Conservation (phyloP, 768 basidiomycete species). For the Russula lepida region DNA sequence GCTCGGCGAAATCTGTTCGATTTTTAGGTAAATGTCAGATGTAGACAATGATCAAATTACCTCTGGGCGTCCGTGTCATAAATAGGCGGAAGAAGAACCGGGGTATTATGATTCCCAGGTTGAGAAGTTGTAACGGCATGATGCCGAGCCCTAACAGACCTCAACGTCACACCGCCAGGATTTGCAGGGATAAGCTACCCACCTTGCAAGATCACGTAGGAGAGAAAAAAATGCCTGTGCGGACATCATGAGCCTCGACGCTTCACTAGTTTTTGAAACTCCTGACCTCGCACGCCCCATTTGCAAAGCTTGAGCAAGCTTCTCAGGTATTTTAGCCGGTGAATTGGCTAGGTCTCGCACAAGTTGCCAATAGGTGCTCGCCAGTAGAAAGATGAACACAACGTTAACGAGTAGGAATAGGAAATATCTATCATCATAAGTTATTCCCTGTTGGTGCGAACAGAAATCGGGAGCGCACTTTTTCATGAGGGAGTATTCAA, state of each 20-base stretch:
- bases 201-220: slow-evolving; percentile 83
- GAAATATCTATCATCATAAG: slow-evolving; percentile 59
- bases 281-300: slow-evolving; percentile 61
- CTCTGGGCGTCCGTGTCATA: slow-evolving; percentile 83
- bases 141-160: slow-evolving; percentile 63
- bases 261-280: slow-evolving; percentile 10
- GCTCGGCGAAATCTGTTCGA: slow-evolving; percentile 77
- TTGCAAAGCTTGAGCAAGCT: slow-evolving; percentile 77
- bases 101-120: slow-evolving; percentile 82
- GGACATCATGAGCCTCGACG: slow-evolving; percentile 2
- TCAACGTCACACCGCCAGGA: slow-evolving; percentile 1
- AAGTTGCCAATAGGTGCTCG: slow-evolving; percentile 87
- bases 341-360: slow-evolving; percentile 88
- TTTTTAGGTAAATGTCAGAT: slow-evolving; percentile 2
- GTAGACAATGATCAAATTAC: slow-evolving; percentile 30
- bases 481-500: slow-evolving; percentile 86
- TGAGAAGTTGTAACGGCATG: slow-evolving; percentile 92
- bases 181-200: not conserved
- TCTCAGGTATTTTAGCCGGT: slow-evolving; percentile 90
- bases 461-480: slow-evolving; percentile 48
- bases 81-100: slow-evolving; percentile 66
- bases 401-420: slow-evolving; percentile 88
- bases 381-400: slow-evolving; percentile 88
- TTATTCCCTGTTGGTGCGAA: not conserved
- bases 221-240: slow-evolving; percentile 69